Base-by-base conservation (phyloP, 148 eudicot species). In the Nepenthes mirabilis region DNA sequence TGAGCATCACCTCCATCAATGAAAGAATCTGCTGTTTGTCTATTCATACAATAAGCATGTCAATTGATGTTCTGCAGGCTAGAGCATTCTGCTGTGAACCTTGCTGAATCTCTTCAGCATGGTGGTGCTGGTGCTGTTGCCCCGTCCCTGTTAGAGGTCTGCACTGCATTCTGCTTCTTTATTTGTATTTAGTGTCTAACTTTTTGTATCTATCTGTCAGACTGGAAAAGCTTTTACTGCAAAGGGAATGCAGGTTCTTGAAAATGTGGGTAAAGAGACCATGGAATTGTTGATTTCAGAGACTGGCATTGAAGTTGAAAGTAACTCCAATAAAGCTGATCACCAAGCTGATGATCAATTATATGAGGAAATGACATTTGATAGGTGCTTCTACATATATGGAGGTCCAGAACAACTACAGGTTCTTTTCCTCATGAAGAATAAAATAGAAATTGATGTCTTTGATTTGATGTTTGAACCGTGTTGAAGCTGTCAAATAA, bases 321-420 rank as follows among this genome's bases (percentile, higher is more conserved):
- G 72, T 56, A 70, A 77, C 43, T 40, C 66, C 55, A 70, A 66
- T 62, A 82, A 71, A 57, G 69, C 60, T 70, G 81, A 78, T 52
- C 63, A 59, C 45, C 74, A 67, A 63, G 65, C 53, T 36, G 96
- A 82, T 51, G 93, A 91, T 75, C 94, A 79, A 51, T 74, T 80
- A 61, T 72, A 80, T 64, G 96, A 91, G 69, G 96, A 88, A 82
- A 79, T 86, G 65, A 75, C 87, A n/a, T 93, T 93, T 65, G 91
- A 93, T 66, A 76, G 96, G 53, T 93, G 96, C 71, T 93, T 93
- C 70, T 93, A 93, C 74, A 93, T 88, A 47, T 86, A 93, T 72
- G 96, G 99, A 70, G 99, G 99, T 57, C 96, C 99, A 58, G 99
- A 93, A 71, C 96, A 82, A 53, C 72, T 93, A 66, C 91, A 88